Evolutionary conservation across 2,329 filamentous ascomycete genomes (phyloP), one percentile per base, ranked within the genome.

Genomic region (Microdochium bolleyi): DNA sequence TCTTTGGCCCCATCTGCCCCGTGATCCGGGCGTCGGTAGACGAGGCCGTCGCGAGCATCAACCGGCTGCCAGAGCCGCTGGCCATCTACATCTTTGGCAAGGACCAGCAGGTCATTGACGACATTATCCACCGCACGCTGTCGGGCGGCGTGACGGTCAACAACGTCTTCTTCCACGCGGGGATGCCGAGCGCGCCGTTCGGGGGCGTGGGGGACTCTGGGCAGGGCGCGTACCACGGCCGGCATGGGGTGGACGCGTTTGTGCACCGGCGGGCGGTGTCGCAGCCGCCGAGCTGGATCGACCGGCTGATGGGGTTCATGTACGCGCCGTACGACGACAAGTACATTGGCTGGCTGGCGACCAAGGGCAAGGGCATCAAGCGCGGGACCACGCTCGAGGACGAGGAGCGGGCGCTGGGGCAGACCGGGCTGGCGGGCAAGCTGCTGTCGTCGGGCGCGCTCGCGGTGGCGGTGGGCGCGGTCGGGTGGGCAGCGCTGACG

Each of bases 131-230:
- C 38, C 63, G 63, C 54, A 70, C 72, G 49, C 71, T 68, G 16
- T 78, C 75, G 4, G 77, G 77, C 7, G 75, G 76, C 19, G 75
- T 78, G 51, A 77, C 74, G 13, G 64, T 78, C 61, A 79, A 80
- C 60, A 75, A 78, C 57, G 65, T 69, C 38, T 67, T 71, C 55
- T 63, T 76, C 44, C 77, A 79, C 55, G 65, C 66, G 49, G 66
- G 63, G 34, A 66, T 73, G 46, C 67, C 68, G 2, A 65, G 65
- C 24, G 68, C 70, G 2, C 76, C 77, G 7, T 70, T 80, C 48
- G 77, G 78, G 48, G 76, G 78, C 32, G 68, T 78, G 21, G 77
- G 77, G 25, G 65, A 68, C 19, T 76, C 73, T 8, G 77, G 77
- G 30, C 67, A 64, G 49, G 77, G 77, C 51, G 64, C 62, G 51